Base-by-base conservation (phyloP, 2,329 filamentous ascomycete species). In the Helicocarpus griseus region DNA sequence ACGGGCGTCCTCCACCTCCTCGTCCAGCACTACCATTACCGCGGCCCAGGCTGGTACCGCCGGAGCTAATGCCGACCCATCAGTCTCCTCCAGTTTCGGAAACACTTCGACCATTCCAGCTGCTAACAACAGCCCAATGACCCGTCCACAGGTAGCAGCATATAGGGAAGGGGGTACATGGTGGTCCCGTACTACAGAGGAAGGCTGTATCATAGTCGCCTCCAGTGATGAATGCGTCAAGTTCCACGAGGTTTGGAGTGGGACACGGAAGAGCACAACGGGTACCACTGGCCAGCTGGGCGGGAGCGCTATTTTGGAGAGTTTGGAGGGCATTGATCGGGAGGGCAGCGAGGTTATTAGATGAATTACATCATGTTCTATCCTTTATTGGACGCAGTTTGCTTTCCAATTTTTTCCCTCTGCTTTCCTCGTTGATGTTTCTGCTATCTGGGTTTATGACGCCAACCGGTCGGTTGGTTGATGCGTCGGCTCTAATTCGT, bases 231-330 rank as follows among this genome's bases (percentile, higher is more conserved):
- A 89, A 64, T 94, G 82, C 60, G 86, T 97, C 67, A 93, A 93
- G 64, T 97, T 97, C 62, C 89, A 97, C 67, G 90, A 97, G 70
- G 82, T 98, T 9, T 97, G 90, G 93, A 77, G 79, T n/a, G 78
- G 80, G 2, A 73, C 77, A 38, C 75, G 72, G 58, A 83, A 79
- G 61, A 70, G 73, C 7, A 78, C 75, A 19, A 68, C 73, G 21
- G 66, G 73, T 48, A 74, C 76, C 13, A 74, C 72, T 39, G 82
- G 86, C 2, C 73, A 87, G 56, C 72, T 95, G 22, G 87, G 86
- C 11, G 87, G 89, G 4, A 94, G 89, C 69, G 83, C 86, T 65
- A 94, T 96, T 56, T 75, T 95, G 29, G 89, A 95, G 65, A 81
- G 81, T 19, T 71, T 89, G 51, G 85, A 94, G 64, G 87, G 87